Base-by-base conservation (phyloP, 805 yeast genomes). In the Phaffomyces antillensis region DNA sequence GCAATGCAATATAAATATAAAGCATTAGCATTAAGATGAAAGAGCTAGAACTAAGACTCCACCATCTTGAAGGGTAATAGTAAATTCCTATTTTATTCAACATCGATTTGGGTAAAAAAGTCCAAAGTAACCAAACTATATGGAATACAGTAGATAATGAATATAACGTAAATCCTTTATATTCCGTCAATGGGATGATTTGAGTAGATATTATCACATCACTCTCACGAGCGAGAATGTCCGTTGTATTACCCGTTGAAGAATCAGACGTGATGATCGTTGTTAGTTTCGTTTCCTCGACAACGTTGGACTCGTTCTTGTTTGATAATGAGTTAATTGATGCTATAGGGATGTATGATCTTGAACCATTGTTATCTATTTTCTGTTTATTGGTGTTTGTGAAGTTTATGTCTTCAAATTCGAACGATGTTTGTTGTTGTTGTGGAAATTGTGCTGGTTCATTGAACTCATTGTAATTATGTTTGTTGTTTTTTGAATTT, bases 21-120 rank as follows among this genome's bases (percentile, higher is more conserved):
- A 81, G 64, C 88, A 90, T 81, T 11, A 72, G 61, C 72, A 86
- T 78, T 28, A 91, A 64, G 6, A 83, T 71, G 52, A 77, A 77
- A 13, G 86, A 71, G 5, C 96, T 96, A 3, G 86, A 62, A 2
- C 87, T 85, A 32, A 86, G 59, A 2, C 95, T 82, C 99, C 98
- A 93, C 81, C 90, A 85, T 52, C 95, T 72, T 30, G 91, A 85
- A 0, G 98, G 98, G 54, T 81, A 85, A 62, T 81, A 89, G 55
- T 73, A 76, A 17, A 83, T 76, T 16, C 79, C 81, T 28, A 78
- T 52, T 9, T 54, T 54, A 45, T 78, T 71, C 36, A 84, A 73
- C 32, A 75, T 54, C n/a, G 56, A 49, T 34, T 76, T 75, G 0
- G 97, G 97, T 0, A 80, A 57, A 4, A 84, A 56, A 1, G 95